Conservation (phyloP, 345 rosid species). For the Boechera divaricarpa region DNA sequence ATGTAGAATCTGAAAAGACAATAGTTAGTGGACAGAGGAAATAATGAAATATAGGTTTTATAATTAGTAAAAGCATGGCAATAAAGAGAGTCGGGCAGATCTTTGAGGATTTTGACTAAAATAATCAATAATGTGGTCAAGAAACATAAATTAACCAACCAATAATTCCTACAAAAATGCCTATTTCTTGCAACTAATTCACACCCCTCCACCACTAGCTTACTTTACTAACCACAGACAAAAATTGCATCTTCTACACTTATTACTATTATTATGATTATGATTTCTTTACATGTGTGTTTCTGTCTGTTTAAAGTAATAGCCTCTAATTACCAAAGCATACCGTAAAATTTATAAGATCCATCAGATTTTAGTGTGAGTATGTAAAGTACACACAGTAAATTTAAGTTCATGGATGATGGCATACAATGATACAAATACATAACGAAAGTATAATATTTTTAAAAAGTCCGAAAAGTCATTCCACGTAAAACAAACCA, state of each 20-base stretch:
- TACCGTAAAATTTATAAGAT: neutral
- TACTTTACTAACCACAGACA: slow-evolving; percentile 37
- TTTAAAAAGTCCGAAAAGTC: neutral
- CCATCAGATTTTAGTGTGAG: slow-evolving; percentile 2
- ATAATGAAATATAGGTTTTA: slow-evolving; percentile 31
- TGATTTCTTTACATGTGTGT: slow-evolving; percentile 1
- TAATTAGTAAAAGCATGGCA: slow-evolving; percentile 41
- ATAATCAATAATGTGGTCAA: slow-evolving; percentile 37
- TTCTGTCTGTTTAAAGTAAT: slow-evolving; percentile 21
- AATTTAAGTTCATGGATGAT: neutral
- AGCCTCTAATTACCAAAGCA: slow-evolving; percentile 23
- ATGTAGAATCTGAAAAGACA: slow-evolving; percentile 33
- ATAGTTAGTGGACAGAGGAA: slow-evolving; percentile 28
- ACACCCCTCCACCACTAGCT: slow-evolving; percentile 37
- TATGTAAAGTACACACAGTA: neutral
- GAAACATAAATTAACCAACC: slow-evolving; percentile 33
- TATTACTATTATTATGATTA: slow-evolving; percentile 26
- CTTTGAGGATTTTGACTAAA: slow-evolving; percentile 33
- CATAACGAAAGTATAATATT: neutral
- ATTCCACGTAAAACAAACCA: neutral
- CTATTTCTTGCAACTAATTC: slow-evolving; percentile 31
- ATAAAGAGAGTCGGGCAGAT: slow-evolving; percentile 36
- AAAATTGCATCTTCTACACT: slow-evolving; percentile 28
- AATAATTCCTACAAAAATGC: slow-evolving; percentile 37
- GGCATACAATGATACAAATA: neutral